Base-by-base conservation (phyloP, 768 basidiomycete species). In the Omphalotus guepiniiformis region DNA sequence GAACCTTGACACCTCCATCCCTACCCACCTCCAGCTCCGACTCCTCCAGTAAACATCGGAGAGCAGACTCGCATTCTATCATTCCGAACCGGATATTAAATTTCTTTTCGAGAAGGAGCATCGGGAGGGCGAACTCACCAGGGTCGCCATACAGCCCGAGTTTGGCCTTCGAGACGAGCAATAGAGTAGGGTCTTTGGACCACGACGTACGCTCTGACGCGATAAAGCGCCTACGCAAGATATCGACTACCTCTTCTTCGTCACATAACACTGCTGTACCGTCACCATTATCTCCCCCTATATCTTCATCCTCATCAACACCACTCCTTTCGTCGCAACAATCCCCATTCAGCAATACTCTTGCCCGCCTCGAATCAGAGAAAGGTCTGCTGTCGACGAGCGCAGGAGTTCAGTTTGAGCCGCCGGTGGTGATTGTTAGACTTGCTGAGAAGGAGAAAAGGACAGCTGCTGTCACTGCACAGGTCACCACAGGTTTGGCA, bases 361-460 rank as follows among this genome's bases (percentile, higher is more conserved):
- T 83, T 1, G 58, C 60, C 21, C 68, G 65, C 12, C 60, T 87
- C 9, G 63, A 75, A 35, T 58, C 63, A 1, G 64, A 61, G 36
- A 60, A 61, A 27, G 58, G 58, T 2, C 56, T 78, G 0, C 60
- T 84, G 1, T 82, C 82, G 1, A 47, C 21, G 4, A 39, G 37
- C 30, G n/a, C 29, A 6, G 76, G 75, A 7, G 70, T 85, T 0
- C 42, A 55, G 2, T 64, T 85, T 47, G 48, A 65, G 2, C 70
- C 72, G 0, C 84, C 84, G 0, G 55, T 60, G 4, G 61, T 84
- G 2, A 57, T 87, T 6, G 57, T 69, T 0, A 64, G 69, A 7
- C 70, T 87, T 15, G 75, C 77, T 1, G 70, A 70, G 47, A 72
- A 72, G 42, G 83, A 83, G 27, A 39, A 41, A 41, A 28, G 35